Base-by-base conservation (phyloP, 768 basidiomycete species). In the Auriculariales sp. region DNA sequence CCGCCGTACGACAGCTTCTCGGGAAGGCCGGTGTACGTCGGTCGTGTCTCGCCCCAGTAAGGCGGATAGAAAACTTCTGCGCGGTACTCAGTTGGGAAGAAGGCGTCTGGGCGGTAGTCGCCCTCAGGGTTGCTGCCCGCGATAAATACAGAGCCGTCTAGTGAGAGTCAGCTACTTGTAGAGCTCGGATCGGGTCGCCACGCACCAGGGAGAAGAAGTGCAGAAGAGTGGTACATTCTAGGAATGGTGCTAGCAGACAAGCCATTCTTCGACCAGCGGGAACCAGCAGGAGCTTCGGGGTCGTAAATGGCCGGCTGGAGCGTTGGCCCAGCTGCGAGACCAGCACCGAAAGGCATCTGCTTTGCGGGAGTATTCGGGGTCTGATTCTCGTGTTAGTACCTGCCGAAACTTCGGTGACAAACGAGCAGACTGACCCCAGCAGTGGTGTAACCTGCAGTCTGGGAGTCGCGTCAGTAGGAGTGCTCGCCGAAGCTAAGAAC, bases 41-140 rank as follows among this genome's bases (percentile, higher is more conserved):
- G 94, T 10, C 91, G 82, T 0, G 69, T 68, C 39, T 65, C 59
- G 10, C 82, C 73, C 69, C 83, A 97, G 68, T 94, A 99, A 10
- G 79, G 72, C 0, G 94, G 94, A 68, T 92, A 97, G 71, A 92
- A 99, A 33, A 81, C 73, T 62, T 94, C 91, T 1, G 83, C 81
- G 28, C 77, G 68, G 59, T 92, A 93, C 25, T 80, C 77, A 2
- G 90, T 90, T 1, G 83, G 81, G 70, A 71, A 90, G 30, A 70
- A 32, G 9, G 75, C 72, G n/a, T 67, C 63, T 29, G 67, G 53
- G 57, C 83, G 81, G 53, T 83, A 81, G 57, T 97, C 92, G 29
- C 84, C 71, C 59, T 93, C 93, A 1, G 93, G 92, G 67, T 97
- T 97, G 28, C 88, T 90, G 5, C 94, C 94, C 28, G 88, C 89